phyloP scores from a whole-genome alignment of 257 asterid species.

The Cinchona pubescens region DNA sequence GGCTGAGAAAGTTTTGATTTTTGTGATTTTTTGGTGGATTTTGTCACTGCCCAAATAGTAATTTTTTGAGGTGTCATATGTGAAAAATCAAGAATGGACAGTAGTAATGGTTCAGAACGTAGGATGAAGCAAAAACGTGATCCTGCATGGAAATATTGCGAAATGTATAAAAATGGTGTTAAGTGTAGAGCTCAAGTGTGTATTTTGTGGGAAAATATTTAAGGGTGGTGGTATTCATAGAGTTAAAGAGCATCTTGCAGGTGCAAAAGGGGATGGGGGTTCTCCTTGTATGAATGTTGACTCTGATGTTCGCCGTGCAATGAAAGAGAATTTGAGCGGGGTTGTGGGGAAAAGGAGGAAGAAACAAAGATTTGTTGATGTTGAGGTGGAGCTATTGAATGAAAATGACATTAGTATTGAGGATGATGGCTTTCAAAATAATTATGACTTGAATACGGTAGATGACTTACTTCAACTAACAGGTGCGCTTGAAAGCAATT shows the following conservation, averaged over 20 bases:
- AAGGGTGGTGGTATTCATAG: constrained; percentile 99
- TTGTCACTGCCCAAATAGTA: not conserved
- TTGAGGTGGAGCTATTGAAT: constrained; percentile 55
- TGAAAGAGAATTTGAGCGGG: constrained; percentile 83
- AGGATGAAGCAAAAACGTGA: constrained; percentile 85
- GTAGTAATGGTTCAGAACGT: constrained; percentile 61
- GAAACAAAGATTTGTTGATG: constrained; percentile 52
- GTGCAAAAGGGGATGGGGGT: constrained; percentile 80
- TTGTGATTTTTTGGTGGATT: not conserved
- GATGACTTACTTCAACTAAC: constrained; percentile 59
- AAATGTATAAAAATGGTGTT: constrained; percentile 74
- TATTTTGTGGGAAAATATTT: constrained; percentile 79
- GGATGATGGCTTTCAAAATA: constrained; percentile 31
- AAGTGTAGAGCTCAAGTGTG: constrained; percentile 77
- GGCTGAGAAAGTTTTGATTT: not conserved
- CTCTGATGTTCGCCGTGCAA: constrained; percentile 61
- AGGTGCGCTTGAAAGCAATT: constrained; percentile 42
- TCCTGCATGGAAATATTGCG: constrained; percentile 97
- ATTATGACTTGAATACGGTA: constrained; percentile 47
- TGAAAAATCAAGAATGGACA: constrained; percentile 37
- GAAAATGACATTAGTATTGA: constrained; percentile 34
- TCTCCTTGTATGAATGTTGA: constrained; percentile 81
- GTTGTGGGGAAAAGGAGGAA: constrained; percentile 69
- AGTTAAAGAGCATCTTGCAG: constrained; percentile 92
- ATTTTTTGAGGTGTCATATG: not conserved